Conservation (phyloP, 2,329 filamentous ascomycete species). For the Aureobasidium sp. region DNA sequence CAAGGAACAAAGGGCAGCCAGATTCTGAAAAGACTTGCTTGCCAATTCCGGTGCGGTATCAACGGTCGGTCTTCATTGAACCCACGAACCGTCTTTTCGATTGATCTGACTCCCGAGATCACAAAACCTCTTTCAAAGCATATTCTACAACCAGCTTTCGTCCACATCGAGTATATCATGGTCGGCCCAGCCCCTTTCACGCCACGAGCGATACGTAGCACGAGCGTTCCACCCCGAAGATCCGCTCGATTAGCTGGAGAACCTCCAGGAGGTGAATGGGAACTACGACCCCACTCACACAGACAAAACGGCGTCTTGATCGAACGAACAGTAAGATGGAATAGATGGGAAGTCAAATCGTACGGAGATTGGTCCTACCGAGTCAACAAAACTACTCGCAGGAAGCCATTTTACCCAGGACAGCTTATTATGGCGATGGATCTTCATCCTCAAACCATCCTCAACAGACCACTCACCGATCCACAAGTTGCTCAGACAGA, state of each 20-base stretch:
- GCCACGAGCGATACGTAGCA: background rate
- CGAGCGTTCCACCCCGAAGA: background rate
- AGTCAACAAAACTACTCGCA: background rate
- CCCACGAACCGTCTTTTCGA: too few species aligned
- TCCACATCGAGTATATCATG: background rate
- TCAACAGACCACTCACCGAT: background rate
- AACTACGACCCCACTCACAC: background rate
- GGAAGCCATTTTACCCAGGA: background rate
- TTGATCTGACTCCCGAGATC: background rate
- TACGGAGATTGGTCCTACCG: background rate
- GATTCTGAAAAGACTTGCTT: background rate
- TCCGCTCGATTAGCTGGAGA: background rate
- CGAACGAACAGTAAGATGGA: background rate
- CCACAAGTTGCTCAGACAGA: background rate
- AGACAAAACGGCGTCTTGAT: background rate
- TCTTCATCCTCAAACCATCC: background rate
- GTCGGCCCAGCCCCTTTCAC: background rate
- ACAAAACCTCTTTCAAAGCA: background rate
- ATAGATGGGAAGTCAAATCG: background rate
- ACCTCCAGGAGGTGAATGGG: background rate
- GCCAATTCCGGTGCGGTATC: background rate
- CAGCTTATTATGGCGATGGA: background rate
- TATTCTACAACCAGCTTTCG: background rate
- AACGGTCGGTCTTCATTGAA: too few species aligned
- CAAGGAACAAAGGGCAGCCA: background rate